Base-by-base conservation (phyloP, 2,329 filamentous ascomycete species). In the Elsinoe batatas region DNA sequence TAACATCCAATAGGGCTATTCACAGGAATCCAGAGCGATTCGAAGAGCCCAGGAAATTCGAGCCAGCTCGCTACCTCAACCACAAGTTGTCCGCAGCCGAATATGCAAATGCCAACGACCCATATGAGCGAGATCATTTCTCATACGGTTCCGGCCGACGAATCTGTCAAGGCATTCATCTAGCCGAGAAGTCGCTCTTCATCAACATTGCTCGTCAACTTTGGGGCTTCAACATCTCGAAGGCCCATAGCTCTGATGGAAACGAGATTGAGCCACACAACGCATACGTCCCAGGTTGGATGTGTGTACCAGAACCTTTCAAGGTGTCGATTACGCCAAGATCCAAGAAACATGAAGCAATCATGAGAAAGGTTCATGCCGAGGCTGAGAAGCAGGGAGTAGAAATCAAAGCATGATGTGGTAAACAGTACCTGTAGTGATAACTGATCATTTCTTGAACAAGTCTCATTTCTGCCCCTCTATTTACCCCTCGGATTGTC, bases 161-260 rank as follows among this genome's bases (percentile, higher is more conserved):
- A 5, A 63, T 69, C 1, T 71, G 68, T 58, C 67, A 67, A 8
- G 68, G 68, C 10, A 61, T 68, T 3, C 68, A 70, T 57, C 64
- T 71, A 8, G 68, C 68, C 0, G 68, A 70, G 35, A 66, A 67
- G 30, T 69, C 67, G 2, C 61, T 70, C 4, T 69, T 65, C 44
- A 67, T 70, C 57, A 68, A 68, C 36, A 65, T 69, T 10, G 58
- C 66, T 3, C 63, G 67, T 5, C 65, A 68, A 6, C 54, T 71
- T 5, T 70, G 68, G 68, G 67, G 64, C 0, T 71, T 70, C 57
- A 61, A 65, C 36, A 59, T 71, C 18, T 26, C 17, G 2, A 66
- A 67, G 59, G 67, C 67, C 54, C 58, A 35, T 6, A 60, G 57
- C 4, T 54, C 59, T 26, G 60, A 66, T 54, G 66, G 67, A 1